Evolutionary conservation across 805 yeast genomes (phyloP).

Genomic region (Candida krabiensis): DNA sequence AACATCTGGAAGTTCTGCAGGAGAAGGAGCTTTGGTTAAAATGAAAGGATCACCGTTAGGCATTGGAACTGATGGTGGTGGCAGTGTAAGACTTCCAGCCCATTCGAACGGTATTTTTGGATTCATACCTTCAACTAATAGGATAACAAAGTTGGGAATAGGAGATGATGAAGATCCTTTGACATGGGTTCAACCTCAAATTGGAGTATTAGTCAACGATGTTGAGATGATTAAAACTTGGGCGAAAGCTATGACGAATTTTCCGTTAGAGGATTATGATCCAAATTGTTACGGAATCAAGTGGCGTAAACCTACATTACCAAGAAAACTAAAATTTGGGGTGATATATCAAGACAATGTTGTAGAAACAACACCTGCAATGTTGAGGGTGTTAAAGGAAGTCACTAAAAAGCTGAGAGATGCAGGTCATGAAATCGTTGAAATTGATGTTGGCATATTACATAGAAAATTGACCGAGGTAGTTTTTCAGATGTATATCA

Average conservation of each 20-base stretch:
- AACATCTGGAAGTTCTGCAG: conserved; percentile 63
- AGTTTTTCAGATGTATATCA: conserved; percentile 6
- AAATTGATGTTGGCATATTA: conserved; percentile 33
- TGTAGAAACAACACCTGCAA: conserved; percentile 39
- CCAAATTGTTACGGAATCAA: conserved; percentile 44
- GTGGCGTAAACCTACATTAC: conserved; percentile 35
- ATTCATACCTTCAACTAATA: conserved; percentile 45
- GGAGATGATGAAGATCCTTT: conserved; percentile 45
- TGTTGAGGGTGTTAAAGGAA: conserved; percentile 4
- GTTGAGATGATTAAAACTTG: conserved; percentile 51
- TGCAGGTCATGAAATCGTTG: conserved; percentile 52
- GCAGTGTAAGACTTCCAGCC: conserved; percentile 58
- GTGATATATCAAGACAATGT: conserved; percentile 40
- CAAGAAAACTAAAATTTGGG: conserved; percentile 42
- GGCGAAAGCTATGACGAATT: conserved; percentile 42
- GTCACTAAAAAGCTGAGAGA: conserved; percentile 18
- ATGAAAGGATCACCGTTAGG: conserved; percentile 57
- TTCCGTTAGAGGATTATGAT: conserved; percentile 62
- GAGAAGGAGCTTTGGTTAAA: conserved; percentile 58
- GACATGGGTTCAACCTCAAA: conserved; percentile 47
- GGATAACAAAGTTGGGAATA: conserved; percentile 34
- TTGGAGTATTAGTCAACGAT: conserved; percentile 39
- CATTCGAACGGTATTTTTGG: conserved; percentile 55
- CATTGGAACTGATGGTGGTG: conserved; percentile 64
- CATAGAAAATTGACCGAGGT: conserved; percentile 7